These are phyloP conservation scores for Solanum acaule DNA, from an alignment of 257 asterid genomes.

Conservation along the genomic window DNA sequence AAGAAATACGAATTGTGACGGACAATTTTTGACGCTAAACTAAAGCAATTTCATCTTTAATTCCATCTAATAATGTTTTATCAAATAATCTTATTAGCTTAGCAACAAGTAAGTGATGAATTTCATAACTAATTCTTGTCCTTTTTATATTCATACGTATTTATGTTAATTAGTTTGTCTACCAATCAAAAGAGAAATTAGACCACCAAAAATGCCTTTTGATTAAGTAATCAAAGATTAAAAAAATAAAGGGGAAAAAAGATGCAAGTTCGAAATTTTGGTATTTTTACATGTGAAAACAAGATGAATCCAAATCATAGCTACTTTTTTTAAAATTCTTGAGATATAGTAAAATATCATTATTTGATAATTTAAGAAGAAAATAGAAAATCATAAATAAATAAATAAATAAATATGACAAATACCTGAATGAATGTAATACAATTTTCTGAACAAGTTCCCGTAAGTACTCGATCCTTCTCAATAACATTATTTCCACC, in stretches of 20 bases:
- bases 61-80: too few relatives aligned
- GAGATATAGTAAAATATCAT: background rate
- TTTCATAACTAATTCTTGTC: background rate
- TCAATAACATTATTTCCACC: constrained; percentile 27
- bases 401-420: background rate
- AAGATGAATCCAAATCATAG: background rate
- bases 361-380: background rate
- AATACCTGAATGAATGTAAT: constrained; percentile 56
- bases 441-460: constrained; percentile 37
- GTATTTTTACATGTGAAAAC: background rate
- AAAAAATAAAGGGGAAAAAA: background rate
- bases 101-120: too few relatives aligned
- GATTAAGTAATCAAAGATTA: background rate
- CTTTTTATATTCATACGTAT: background rate
- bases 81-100: too few relatives aligned
- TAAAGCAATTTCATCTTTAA: too few relatives aligned
- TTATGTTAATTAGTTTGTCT: background rate
- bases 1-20: too few relatives aligned
- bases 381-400: background rate
- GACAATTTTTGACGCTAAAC: too few relatives aligned
- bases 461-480: constrained; percentile 47
- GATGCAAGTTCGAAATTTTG: background rate
- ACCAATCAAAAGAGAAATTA: background rate
- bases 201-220: background rate
- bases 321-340: too few relatives aligned